phyloP scores from a whole-genome alignment of 768 basidiomycete genomes.

The Xerocomellus dryophilus region DNA sequence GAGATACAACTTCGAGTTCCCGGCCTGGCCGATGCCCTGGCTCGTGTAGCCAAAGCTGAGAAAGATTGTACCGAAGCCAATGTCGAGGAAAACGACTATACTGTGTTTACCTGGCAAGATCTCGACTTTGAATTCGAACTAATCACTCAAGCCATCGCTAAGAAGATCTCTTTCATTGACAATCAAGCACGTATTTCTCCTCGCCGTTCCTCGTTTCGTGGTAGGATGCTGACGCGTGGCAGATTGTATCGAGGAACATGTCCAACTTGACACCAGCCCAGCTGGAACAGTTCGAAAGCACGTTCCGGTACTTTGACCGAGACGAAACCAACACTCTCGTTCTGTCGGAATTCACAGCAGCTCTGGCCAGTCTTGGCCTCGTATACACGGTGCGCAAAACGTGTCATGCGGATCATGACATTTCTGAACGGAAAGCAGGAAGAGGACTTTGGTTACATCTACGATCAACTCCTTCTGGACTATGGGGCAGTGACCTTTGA shows the following conservation, averaged over 20 bases:
- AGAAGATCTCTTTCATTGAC: constrained; percentile 94
- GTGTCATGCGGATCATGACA: background rate
- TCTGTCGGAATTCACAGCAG: constrained; percentile 85
- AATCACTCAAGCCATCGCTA: constrained; percentile 73
- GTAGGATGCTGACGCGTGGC: constrained; percentile 10
- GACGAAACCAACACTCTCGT: constrained; percentile 88
- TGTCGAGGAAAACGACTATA: constrained; percentile 96
- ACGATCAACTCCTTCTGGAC: constrained; percentile 70
- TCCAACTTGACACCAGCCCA: constrained; percentile 94
- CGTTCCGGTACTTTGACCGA: constrained; percentile 96
- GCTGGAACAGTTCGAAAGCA: constrained; percentile 93
- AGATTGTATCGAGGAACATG: constrained; percentile 94
- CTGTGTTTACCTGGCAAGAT: constrained; percentile 85
- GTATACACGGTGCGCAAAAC: constrained; percentile 68
- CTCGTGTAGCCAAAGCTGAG: constrained; percentile 60
- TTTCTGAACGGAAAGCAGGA: constrained; percentile 45
- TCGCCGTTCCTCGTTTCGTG: background rate
- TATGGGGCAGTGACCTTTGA: constrained; percentile 92
- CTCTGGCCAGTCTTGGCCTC: constrained; percentile 90
- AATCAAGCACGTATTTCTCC: constrained; percentile 66
- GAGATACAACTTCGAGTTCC: constrained; percentile 68
- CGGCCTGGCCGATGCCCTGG: constrained; percentile 54
- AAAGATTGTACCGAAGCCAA: constrained; percentile 80
- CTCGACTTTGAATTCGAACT: constrained; percentile 86
- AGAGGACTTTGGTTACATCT: constrained; percentile 83